Evolutionary conservation across 2,329 filamentous ascomycete genomes (phyloP).

Genomic region (Cyphellophora europaea): DNA sequence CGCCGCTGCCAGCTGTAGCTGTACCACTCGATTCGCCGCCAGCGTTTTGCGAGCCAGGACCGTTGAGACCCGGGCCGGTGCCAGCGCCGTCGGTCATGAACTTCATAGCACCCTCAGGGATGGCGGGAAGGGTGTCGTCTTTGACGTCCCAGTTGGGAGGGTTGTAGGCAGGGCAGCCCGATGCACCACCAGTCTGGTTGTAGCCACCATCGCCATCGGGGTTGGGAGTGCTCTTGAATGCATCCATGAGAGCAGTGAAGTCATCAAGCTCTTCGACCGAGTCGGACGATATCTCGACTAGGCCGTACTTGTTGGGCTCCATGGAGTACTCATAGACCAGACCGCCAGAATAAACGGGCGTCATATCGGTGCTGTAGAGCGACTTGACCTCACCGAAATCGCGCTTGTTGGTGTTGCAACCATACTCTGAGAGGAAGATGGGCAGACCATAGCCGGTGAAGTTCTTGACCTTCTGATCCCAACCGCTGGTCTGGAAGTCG

Average conservation of each 20-base stretch:
- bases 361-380: conserved; percentile 79
- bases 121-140: conserved; percentile 43
- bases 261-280: conserved; percentile 51
- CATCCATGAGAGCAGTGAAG: conserved; percentile 48
- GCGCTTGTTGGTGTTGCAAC: conserved; percentile 75
- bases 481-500: conserved; percentile 62
- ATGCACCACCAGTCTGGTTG: conserved; percentile 43
- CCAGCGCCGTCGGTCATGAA: conserved; percentile 52
- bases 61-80: conserved; percentile 45
- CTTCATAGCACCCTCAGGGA: conserved; percentile 45
- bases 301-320: conserved; percentile 70
- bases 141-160: conserved; percentile 48
- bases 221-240: conserved; percentile 39
- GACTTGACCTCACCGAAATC: conserved; percentile 70
- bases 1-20: conserved; percentile 41
- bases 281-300: conserved; percentile 56
- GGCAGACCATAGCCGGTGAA: conserved; percentile 80
- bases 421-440: conserved; percentile 91
- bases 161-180: conserved; percentile 44
- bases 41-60: conserved; percentile 46
- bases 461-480: conserved; percentile 80
- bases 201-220: conserved; percentile 51
- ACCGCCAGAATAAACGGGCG: conserved; percentile 82
- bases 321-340: conserved; percentile 91
- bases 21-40: conserved; percentile 41